Percentiles rank a stretch among this genome's conserved stretches.
Evolutionary conservation across 73 alveolate species (phyloP).

Genomic region (Symbiodinium natans): DNA sequence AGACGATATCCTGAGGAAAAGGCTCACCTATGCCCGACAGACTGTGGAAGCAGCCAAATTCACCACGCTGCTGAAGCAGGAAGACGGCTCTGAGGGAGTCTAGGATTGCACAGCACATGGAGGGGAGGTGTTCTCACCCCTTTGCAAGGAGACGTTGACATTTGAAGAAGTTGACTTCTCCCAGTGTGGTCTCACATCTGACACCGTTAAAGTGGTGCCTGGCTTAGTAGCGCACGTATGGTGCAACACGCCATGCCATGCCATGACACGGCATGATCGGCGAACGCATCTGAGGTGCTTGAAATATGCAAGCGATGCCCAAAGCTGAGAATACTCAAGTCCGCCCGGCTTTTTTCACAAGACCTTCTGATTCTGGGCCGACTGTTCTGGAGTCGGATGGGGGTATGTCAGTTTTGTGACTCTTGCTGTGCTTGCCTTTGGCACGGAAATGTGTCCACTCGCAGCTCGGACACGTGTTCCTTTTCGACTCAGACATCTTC

Average conservation of each 20-base stretch:
- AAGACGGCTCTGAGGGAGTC: not conserved
- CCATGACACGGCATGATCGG: not conserved
- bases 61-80: slow-evolving; percentile 41
- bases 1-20: slow-evolving; percentile 32
- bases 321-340: slow-evolving; percentile 50
- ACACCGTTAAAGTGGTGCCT: slow-evolving; percentile 76
- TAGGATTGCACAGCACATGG: not conserved
- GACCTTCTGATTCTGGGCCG: too few species aligned
- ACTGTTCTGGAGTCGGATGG: too few species aligned
- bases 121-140: not conserved
- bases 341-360: slow-evolving; percentile 27
- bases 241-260: not conserved
- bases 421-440: too few species aligned
- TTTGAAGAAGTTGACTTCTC: slow-evolving; percentile 91
- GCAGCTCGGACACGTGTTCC: too few species aligned
- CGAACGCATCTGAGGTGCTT: slow-evolving; percentile 29
- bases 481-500: too few species aligned
- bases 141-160: slow-evolving; percentile 52
- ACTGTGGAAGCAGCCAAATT: slow-evolving; percentile 80
- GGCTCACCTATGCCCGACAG: slow-evolving; percentile 51
- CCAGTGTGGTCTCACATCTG: slow-evolving; percentile 74
- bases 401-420: too few species aligned
- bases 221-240: not conserved
- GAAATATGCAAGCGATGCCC: slow-evolving; percentile 84
- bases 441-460: too few species aligned